These are phyloP conservation scores for Arthrobotrys musiformis DNA, from an alignment of 2,329 filamentous ascomycete species.

Conservation along the genomic window DNA sequence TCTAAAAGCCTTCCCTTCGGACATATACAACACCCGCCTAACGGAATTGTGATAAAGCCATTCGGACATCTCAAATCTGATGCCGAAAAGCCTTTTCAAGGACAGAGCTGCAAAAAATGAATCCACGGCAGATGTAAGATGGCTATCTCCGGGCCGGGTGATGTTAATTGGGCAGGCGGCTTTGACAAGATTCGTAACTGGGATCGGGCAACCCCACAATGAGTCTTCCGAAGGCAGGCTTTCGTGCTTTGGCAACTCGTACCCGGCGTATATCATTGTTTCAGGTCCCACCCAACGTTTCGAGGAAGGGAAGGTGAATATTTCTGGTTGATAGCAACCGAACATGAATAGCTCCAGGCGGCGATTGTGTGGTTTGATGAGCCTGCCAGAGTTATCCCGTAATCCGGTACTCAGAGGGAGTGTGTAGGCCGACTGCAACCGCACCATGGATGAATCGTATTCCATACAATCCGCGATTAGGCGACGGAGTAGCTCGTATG, in stretches of 20 bases:
- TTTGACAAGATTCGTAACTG: not conserved
- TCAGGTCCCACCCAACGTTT: not conserved
- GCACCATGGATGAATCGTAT: not conserved
- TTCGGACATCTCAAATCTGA: not conserved
- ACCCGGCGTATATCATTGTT: not conserved
- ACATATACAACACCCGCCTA: not conserved
- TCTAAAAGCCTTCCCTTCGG: not conserved
- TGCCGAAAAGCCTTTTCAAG: not conserved
- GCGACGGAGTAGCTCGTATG: slow-evolving; percentile 6
- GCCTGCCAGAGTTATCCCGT: not conserved
- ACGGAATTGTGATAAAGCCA: not conserved
- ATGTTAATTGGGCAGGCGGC: not conserved
- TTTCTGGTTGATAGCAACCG: slow-evolving; percentile 9
- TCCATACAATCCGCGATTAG: not conserved
- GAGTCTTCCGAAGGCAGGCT: not conserved
- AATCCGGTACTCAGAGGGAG: not conserved
- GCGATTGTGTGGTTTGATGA: not conserved
- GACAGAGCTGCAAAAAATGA: not conserved
- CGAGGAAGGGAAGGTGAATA: slow-evolving; percentile 2
- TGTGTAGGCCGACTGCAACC: not conserved
- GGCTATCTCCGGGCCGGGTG: not conserved
- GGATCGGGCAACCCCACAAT: not conserved
- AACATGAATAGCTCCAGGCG: slow-evolving; percentile 20
- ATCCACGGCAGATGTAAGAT: not conserved
- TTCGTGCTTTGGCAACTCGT: not conserved